Conservation (phyloP, 345 rosid species). For the Eucalyptus cloeziana region DNA sequence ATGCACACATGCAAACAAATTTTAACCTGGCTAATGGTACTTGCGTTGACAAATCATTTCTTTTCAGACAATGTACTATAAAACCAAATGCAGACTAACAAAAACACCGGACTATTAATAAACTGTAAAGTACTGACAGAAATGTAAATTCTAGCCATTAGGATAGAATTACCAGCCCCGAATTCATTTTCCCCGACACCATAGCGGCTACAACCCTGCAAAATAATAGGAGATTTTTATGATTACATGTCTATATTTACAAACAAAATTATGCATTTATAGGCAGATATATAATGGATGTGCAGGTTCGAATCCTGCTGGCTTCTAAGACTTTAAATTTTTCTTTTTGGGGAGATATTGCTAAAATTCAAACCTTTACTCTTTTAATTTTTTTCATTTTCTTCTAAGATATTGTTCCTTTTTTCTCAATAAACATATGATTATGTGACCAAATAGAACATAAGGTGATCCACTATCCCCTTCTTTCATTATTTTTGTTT, state of each 20-base stretch:
- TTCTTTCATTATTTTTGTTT: background rate
- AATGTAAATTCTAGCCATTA: background rate
- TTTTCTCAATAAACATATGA: background rate
- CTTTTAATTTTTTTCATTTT: background rate
- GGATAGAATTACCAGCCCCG: slow-evolving; percentile 46
- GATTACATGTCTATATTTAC: background rate
- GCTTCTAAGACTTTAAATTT: background rate
- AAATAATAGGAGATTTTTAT: background rate
- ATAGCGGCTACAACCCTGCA: slow-evolving; percentile 82
- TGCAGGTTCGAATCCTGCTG: background rate
- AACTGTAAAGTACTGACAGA: background rate
- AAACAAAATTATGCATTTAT: background rate
- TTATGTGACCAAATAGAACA: background rate
- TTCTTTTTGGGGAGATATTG: background rate
- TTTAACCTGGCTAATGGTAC: background rate
- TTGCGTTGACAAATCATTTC: background rate
- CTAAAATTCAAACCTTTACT: background rate
- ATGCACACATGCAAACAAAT: background rate
- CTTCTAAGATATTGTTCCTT: background rate
- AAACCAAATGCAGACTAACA: background rate
- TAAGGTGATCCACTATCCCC: background rate
- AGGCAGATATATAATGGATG: background rate
- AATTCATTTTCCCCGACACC: slow-evolving; percentile 36
- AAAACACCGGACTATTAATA: background rate
- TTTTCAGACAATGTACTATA: background rate